phyloP scores from a whole-genome alignment of 2,329 filamentous ascomycete genomes.

The Nannizzia gypsea region DNA sequence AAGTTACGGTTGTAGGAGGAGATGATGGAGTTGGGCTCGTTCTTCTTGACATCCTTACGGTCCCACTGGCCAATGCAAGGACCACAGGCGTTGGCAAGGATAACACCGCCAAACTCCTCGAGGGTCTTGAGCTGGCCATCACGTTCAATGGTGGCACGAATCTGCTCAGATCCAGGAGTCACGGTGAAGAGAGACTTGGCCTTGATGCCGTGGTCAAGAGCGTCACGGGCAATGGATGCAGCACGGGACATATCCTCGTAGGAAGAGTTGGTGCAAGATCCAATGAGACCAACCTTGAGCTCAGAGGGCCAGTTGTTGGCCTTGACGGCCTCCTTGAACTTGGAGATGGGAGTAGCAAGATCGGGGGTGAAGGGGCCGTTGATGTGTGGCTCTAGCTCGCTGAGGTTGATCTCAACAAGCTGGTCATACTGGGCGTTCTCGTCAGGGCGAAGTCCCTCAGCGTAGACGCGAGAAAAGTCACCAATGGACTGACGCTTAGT shows the following conservation, averaged over 20 bases:
- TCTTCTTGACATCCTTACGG: conserved; percentile 85
- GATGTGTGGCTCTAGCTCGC: conserved; percentile 90
- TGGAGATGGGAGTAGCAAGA: conserved; percentile 92
- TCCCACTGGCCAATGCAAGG: conserved; percentile 95
- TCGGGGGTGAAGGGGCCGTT: conserved; percentile 99
- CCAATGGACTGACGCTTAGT: conserved; percentile 87
- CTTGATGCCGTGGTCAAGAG: conserved; percentile 85
- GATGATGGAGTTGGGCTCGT: conserved; percentile 88
- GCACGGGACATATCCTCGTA: conserved; percentile 88
- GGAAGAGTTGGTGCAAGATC: conserved; percentile 91
- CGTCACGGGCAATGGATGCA: conserved; percentile 82
- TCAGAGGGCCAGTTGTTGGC: conserved; percentile 93
- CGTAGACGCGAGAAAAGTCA: conserved; percentile 76
- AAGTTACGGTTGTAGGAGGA: conserved; percentile 99
- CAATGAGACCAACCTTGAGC: conserved; percentile 91
- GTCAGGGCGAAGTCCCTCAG: conserved; percentile 74
- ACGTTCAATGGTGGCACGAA: conserved; percentile 80
- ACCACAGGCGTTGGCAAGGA: conserved; percentile 90
- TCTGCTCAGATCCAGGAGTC: conserved; percentile 93
- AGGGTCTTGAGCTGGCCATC: conserved; percentile 90
- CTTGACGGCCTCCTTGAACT: conserved; percentile 90
- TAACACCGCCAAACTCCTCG: conserved; percentile 88
- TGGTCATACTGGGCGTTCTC: conserved; percentile 91
- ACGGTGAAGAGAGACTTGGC: conserved; percentile 88
- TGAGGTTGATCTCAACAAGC: conserved; percentile 90